Evolutionary conservation across 495 filamentous ascomycete genomes (phyloP).

Genomic region (Copromyces sp.): DNA sequence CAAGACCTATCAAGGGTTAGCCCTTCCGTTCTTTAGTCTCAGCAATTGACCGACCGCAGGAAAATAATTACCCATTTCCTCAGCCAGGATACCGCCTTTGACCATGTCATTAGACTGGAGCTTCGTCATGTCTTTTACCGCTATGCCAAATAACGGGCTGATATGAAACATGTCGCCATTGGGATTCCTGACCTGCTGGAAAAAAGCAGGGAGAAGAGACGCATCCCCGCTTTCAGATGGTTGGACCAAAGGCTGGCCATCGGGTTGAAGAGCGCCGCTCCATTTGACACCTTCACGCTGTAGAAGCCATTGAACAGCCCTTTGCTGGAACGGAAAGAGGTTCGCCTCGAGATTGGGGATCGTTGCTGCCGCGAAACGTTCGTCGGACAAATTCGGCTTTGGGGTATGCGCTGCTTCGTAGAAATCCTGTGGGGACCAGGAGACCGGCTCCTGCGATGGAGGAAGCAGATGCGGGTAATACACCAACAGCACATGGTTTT

Average conservation of each 20-base stretch:
- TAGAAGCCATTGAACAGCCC: constrained; percentile 37
- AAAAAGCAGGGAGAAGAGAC: constrained; percentile 9
- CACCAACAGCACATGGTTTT: constrained; percentile 10
- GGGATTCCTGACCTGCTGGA: constrained; percentile 16
- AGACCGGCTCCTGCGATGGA: not conserved
- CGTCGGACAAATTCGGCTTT: constrained; percentile 12
- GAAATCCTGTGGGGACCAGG: constrained; percentile 32
- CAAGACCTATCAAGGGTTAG: constrained; percentile 39
- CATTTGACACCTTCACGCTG: constrained; percentile 34
- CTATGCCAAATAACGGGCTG: constrained; percentile 55
- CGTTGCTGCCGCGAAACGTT: constrained; percentile 12
- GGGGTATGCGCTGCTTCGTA: constrained; percentile 35
- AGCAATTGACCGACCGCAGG: not conserved
- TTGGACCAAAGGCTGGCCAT: constrained; percentile 7
- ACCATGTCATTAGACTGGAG: constrained; percentile 38
- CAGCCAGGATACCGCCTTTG: constrained; percentile 65
- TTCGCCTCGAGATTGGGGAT: constrained; percentile 21
- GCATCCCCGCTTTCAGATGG: not conserved
- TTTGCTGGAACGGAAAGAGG: constrained; percentile 36
- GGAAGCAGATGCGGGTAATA: constrained; percentile 18
- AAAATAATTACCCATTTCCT: constrained; percentile 63
- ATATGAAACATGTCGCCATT: constrained; percentile 24
- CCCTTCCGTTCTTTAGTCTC: not conserved
- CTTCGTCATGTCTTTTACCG: constrained; percentile 40
- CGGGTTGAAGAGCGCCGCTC: not conserved